Base-by-base conservation (phyloP, 768 basidiomycete species). In the Nidularia sp. region DNA sequence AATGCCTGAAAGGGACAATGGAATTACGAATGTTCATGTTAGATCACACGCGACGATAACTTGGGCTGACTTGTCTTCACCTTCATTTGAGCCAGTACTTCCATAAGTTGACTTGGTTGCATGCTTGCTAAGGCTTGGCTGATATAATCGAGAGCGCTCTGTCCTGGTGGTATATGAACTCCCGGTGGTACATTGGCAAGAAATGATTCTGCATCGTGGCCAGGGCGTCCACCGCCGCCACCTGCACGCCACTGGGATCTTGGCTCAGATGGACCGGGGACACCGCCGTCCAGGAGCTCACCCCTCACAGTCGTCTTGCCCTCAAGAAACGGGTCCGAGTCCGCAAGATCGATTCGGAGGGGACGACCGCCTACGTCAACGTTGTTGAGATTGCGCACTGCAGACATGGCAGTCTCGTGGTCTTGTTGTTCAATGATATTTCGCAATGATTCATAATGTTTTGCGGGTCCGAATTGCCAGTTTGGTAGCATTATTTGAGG, bases 41-140 rank as follows among this genome's bases (percentile, higher is more conserved):
- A 25, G 25, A 25, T 25, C 25, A 25, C 25, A 25, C 25, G 25
- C 25, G 25, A 25, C 25, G 25, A 25, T 25, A 3, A 25, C 25
- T 25, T 25, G 25, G 25, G 25, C 25, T 25, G 25, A 25, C 25
- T 25, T 25, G 46, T 48, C 69, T 78, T 62, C 66, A 95, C 97
- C 86, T 98, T 98, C 89, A 96, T 95, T 68, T 97, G 93, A n/a
- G 89, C 89, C 58, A 99, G 74, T 6, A 98, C 88, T 69, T 99
- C 96, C 70, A 95, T 84, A 56, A 96, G 74, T 63, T 96, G 91
- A 36, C 74, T 78, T 0, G 93, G 91, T 50, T 83, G 81, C 76
- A 96, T 90, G 31, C 75, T 83, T 41, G 89, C 95, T 44, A 99
- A 77, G 2, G 86, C 88, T 63, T 88, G 82, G 64, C 83, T 92